Conservation (phyloP, 2,329 filamentous ascomycete genomes). For the Cercospora nicotianae region DNA sequence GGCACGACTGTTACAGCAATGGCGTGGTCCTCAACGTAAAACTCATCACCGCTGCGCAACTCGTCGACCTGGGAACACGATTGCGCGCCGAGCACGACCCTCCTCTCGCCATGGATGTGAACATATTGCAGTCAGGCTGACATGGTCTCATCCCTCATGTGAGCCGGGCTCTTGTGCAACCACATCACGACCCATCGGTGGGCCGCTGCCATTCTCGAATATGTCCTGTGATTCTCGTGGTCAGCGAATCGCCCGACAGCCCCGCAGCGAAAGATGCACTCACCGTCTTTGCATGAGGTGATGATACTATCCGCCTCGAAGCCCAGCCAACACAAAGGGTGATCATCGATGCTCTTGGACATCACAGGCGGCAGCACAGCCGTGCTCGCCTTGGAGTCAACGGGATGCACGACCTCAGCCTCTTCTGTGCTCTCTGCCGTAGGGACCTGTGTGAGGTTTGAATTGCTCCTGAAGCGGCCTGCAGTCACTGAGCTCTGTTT, state of each 20-base stretch:
- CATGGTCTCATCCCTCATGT: background rate
- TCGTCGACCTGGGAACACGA: background rate
- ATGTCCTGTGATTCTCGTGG: slow-evolving; percentile 57
- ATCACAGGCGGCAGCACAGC: slow-evolving; percentile 88
- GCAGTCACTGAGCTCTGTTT: slow-evolving; percentile 48
- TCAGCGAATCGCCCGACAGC: background rate
- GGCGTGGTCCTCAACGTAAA: background rate
- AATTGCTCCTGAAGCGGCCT: slow-evolving; percentile 69
- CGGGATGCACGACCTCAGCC: slow-evolving; percentile 68
- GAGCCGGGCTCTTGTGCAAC: slow-evolving; percentile 6
- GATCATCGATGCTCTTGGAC: slow-evolving; percentile 79
- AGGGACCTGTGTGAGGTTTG: slow-evolving; percentile 57
- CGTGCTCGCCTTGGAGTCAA: slow-evolving; percentile 80
- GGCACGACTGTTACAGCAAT: background rate
- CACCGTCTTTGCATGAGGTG: slow-evolving; percentile 87
- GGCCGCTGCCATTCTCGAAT: slow-evolving; percentile 74
- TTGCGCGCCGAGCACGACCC: background rate
- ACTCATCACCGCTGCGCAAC: background rate
- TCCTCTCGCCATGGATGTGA: background rate
- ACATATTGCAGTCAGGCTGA: background rate
- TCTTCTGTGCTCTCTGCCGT: slow-evolving; percentile 47
- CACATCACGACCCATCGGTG: slow-evolving; percentile 30
- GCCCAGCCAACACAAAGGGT: slow-evolving; percentile 86
- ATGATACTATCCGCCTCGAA: slow-evolving; percentile 93
- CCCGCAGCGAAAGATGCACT: slow-evolving; percentile 39